These are phyloP conservation scores for Eremochloa ophiuroides DNA, from an alignment of 176 grass and related monocot species.

Conservation along the genomic window DNA sequence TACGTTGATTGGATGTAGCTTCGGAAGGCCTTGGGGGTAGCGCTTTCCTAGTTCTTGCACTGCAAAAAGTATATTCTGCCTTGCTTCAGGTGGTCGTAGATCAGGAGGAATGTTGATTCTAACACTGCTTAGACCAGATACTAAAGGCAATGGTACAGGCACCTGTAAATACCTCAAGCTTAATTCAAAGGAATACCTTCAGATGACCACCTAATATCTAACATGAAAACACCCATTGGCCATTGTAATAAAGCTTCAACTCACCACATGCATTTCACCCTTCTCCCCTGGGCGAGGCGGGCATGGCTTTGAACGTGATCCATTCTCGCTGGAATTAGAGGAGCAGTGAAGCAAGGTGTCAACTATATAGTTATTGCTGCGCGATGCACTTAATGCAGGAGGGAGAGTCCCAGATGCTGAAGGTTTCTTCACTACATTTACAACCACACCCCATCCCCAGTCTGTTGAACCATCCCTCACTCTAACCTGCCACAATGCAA, in stretches of 20 bases:
- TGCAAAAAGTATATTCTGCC: constrained; percentile 88
- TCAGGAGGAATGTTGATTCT: constrained; percentile 96
- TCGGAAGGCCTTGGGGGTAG: constrained; percentile 93
- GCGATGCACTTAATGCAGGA: constrained; percentile 58
- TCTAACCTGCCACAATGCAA: constrained; percentile 68
- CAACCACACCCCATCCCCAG: constrained; percentile 96
- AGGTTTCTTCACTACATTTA: constrained; percentile 96
- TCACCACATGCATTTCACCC: constrained; percentile 98
- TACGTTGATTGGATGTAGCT: constrained; percentile 89
- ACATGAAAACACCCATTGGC: constrained; percentile 21
- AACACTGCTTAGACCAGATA: constrained; percentile 82
- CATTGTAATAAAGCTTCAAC: constrained; percentile 43
- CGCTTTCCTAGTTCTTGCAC: constrained; percentile 89
- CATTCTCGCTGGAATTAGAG: constrained; percentile 63
- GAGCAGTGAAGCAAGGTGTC: constrained; percentile 95
- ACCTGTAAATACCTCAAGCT: constrained; percentile 51
- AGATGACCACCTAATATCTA: constrained; percentile 9
- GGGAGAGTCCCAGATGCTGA: constrained; percentile 44
- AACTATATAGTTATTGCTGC: constrained; percentile 69
- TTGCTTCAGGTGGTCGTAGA: constrained; percentile 86
- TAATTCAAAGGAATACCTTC: not conserved
- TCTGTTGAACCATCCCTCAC: constrained; percentile 90
- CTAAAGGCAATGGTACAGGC: constrained; percentile 83
- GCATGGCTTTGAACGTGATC: constrained; percentile 67
- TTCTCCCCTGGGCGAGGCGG: constrained; percentile 76